Conservation (phyloP, 2,329 filamentous ascomycete genomes). For the Aspergillus calidoustus region DNA sequence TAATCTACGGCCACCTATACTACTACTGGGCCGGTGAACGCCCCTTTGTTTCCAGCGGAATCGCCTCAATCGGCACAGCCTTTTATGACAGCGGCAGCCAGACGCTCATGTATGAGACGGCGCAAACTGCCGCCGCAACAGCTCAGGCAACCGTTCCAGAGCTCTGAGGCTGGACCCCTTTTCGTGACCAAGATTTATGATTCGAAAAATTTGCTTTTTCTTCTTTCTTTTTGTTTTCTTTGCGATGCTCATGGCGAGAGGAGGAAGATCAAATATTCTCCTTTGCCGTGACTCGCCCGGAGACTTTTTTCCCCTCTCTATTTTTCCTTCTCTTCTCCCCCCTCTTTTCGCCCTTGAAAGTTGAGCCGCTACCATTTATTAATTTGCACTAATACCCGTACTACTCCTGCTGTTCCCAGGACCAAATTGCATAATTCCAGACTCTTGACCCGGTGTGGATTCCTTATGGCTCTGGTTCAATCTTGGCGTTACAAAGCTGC, state of each 20-base stretch:
- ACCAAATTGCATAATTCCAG: slow-evolving; percentile 11
- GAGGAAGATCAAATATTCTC: background rate
- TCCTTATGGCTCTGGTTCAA: slow-evolving; percentile 5
- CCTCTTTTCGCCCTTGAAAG: background rate
- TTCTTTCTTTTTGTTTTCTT: background rate
- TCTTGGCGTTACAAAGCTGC: slow-evolving; percentile 15
- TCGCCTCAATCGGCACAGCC: slow-evolving; percentile 39
- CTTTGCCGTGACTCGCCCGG: slow-evolving; percentile 1
- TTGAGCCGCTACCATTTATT: slow-evolving; percentile 6
- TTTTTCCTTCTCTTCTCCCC: background rate
- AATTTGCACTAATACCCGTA: slow-evolving; percentile 3
- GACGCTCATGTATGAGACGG: slow-evolving; percentile 50
- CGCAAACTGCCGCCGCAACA: slow-evolving; percentile 49
- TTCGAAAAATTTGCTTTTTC: background rate
- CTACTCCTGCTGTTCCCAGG: slow-evolving; percentile 8
- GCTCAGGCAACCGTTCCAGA: slow-evolving; percentile 38
- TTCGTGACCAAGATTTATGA: background rate
- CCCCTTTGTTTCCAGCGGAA: slow-evolving; percentile 40
- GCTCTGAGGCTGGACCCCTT: slow-evolving; percentile 29
- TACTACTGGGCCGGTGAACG: slow-evolving; percentile 91
- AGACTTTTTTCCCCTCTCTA: background rate
- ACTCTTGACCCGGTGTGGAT: slow-evolving; percentile 2
- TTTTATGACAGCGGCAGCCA: slow-evolving; percentile 37
- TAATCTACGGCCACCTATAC: slow-evolving; percentile 82
- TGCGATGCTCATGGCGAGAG: background rate